Percentiles rank a stretch among this genome's conserved stretches.
Conservation (phyloP, 1,139 yeast species). For the Saccharomyces uvarum region DNA sequence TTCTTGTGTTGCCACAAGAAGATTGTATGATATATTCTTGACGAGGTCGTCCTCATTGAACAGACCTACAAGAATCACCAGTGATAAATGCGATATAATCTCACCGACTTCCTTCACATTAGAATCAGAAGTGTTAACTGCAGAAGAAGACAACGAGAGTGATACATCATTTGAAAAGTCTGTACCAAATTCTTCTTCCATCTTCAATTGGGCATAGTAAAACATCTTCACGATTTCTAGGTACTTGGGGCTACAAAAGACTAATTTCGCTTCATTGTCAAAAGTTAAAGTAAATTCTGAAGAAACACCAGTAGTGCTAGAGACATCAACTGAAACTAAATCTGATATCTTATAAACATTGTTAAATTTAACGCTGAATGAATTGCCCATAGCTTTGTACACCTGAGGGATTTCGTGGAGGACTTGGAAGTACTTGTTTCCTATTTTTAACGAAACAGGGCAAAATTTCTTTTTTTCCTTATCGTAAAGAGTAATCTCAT, state of each 20-base stretch:
- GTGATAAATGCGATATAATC: slow-evolving; percentile 48
- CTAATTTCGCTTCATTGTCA: slow-evolving; percentile 38
- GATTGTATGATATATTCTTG: slow-evolving; percentile 53
- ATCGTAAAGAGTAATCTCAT: slow-evolving; percentile 38
- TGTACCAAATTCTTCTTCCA: slow-evolving; percentile 35
- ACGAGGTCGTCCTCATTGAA: slow-evolving; percentile 52
- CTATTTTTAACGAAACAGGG: slow-evolving; percentile 59
- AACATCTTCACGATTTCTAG: slow-evolving; percentile 61
- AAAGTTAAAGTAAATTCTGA: slow-evolving; percentile 53
- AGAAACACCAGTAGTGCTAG: slow-evolving; percentile 43
- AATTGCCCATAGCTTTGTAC: slow-evolving; percentile 27
- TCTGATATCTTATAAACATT: slow-evolving; percentile 49
- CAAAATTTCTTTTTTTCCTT: slow-evolving; percentile 35
- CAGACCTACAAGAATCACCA: slow-evolving; percentile 61
- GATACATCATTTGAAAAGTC: neutral
- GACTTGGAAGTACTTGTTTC: slow-evolving; percentile 60
- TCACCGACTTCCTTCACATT: slow-evolving; percentile 19
- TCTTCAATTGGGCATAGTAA: slow-evolving; percentile 51
- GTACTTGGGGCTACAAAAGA: slow-evolving; percentile 51
- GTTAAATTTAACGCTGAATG: slow-evolving; percentile 35
- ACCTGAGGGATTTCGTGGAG: slow-evolving; percentile 35
- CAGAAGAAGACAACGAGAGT: slow-evolving; percentile 1
- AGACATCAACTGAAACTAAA: slow-evolving; percentile 45
- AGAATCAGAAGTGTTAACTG: slow-evolving; percentile 7
- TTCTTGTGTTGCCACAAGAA: slow-evolving; percentile 55